phyloP scores from a whole-genome alignment of 305 asterid genomes.

The Solanum hybrid region DNA sequence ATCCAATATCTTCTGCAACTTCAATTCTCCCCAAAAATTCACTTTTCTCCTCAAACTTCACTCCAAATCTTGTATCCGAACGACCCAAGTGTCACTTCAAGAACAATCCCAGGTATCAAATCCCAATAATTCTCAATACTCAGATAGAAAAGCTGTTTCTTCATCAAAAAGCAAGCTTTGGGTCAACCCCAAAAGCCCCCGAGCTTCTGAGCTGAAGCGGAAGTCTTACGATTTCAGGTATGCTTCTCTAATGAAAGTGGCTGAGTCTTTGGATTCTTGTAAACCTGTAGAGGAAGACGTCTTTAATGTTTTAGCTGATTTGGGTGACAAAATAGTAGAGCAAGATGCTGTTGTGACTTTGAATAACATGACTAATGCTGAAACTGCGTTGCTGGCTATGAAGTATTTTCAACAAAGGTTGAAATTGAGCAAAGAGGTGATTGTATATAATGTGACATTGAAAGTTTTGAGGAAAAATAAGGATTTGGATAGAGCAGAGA shows the following conservation, averaged over 20 bases:
- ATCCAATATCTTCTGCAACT: slow-evolving; percentile 41
- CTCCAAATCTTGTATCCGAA: slow-evolving; percentile 20
- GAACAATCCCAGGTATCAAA: slow-evolving; percentile 18
- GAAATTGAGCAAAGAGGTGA: slow-evolving; percentile 28
- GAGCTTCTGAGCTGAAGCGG: slow-evolving; percentile 43
- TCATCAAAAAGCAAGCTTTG: slow-evolving; percentile 39
- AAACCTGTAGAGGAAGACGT: slow-evolving; percentile 34
- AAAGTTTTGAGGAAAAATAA: slow-evolving; percentile 57
- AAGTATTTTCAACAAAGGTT: slow-evolving; percentile 39
- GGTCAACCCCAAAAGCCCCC: slow-evolving; percentile 79
- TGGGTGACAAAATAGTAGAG: slow-evolving; percentile 35
- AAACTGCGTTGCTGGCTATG: slow-evolving; percentile 41
- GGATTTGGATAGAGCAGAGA: slow-evolving; percentile 52
- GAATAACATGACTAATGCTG: slow-evolving; percentile 64
- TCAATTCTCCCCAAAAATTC: slow-evolving; percentile 25
- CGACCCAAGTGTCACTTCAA: slow-evolving; percentile 39
- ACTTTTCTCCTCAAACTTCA: slow-evolving; percentile 23
- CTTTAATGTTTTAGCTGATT: slow-evolving; percentile 19
- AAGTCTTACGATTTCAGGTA: slow-evolving; percentile 56
- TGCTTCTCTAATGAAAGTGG: slow-evolving; percentile 37
- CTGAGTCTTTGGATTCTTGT: slow-evolving; percentile 54
- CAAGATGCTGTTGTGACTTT: slow-evolving; percentile 64
- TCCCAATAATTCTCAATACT: slow-evolving; percentile 20
- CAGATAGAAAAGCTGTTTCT: slow-evolving; percentile 7
- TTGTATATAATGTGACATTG: slow-evolving; percentile 74